A percentile compares a stretch with the other conserved stretches of the same genome.
phyloP scores from a whole-genome alignment of 106 monocot genomes.

The Platanthera guangdongensis region DNA sequence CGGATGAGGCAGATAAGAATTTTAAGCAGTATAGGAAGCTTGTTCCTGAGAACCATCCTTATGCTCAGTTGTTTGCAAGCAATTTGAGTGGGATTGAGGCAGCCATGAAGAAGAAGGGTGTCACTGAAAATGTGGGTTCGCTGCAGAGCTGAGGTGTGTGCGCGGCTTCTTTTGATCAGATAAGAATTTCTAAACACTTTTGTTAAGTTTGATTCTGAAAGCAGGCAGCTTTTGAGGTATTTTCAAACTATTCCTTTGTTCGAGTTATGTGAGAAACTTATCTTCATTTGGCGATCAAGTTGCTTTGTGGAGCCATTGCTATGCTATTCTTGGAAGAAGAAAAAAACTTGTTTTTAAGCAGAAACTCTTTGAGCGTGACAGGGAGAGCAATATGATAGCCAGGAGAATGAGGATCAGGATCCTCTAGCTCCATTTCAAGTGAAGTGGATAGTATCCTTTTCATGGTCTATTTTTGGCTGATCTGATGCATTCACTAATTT shows the following conservation, averaged over 20 bases:
- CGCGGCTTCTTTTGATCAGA: background rate
- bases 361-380: too few relatives aligned
- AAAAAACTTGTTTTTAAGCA: too few relatives aligned
- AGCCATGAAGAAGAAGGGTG: background rate
- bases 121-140: background rate
- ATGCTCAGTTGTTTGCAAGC: conserved; percentile 45
- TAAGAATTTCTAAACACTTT: background rate
- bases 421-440: too few relatives aligned
- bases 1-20: conserved; percentile 56
- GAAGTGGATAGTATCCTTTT: too few relatives aligned
- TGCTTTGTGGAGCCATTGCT: background rate
- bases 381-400: too few relatives aligned
- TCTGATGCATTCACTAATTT: too few relatives aligned
- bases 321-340: too few relatives aligned
- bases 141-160: background rate
- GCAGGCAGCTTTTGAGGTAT: background rate
- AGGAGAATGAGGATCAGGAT: too few relatives aligned
- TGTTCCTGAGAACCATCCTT: conserved; percentile 59
- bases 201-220: background rate
- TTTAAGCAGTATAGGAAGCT: conserved; percentile 51
- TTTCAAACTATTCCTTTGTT: background rate
- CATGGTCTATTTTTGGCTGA: too few relatives aligned
- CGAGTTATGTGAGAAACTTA: background rate
- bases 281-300: background rate
- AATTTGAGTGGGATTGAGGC: conserved; percentile 21